Conservation (phyloP, 495 filamentous ascomycete species). For the Aspergillus olivimuriae region DNA sequence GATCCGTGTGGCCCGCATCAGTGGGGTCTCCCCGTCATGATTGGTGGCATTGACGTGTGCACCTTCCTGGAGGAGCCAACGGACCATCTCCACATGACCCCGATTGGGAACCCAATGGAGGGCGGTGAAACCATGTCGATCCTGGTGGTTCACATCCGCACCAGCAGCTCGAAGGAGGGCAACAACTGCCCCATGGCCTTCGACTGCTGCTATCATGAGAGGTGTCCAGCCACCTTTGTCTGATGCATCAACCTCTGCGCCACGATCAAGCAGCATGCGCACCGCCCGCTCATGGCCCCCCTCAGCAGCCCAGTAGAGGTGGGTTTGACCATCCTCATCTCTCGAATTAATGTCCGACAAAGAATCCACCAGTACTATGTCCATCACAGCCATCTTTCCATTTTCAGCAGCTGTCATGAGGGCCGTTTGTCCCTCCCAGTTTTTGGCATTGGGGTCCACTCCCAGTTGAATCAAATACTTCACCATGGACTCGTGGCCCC, state of each 20-base stretch:
- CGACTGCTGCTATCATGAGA: background rate
- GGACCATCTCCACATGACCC: background rate
- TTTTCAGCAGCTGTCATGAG: background rate
- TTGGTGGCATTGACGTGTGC: background rate
- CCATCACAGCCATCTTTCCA: background rate
- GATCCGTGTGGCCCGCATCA: background rate
- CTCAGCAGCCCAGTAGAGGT: background rate
- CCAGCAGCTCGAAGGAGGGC: background rate
- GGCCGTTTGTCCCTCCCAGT: background rate
- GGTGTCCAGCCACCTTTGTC: background rate
- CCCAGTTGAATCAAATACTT: background rate
- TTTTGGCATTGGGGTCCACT: background rate
- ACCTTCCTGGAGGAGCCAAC: background rate
- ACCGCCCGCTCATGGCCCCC: background rate
- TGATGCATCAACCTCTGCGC: background rate
- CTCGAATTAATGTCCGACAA: background rate
- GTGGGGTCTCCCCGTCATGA: background rate
- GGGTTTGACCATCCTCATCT: background rate
- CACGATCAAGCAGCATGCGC: background rate
- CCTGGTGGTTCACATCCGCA: background rate
- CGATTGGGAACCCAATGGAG: background rate
- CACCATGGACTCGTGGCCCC: background rate
- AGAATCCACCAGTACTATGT: background rate
- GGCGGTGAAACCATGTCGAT: background rate
- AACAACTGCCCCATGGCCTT: background rate